A percentile compares a stretch with the other conserved stretches of the same genome.
Evolutionary conservation across 441 rosid genomes (phyloP).

Genomic region (Lepidium campestre): DNA sequence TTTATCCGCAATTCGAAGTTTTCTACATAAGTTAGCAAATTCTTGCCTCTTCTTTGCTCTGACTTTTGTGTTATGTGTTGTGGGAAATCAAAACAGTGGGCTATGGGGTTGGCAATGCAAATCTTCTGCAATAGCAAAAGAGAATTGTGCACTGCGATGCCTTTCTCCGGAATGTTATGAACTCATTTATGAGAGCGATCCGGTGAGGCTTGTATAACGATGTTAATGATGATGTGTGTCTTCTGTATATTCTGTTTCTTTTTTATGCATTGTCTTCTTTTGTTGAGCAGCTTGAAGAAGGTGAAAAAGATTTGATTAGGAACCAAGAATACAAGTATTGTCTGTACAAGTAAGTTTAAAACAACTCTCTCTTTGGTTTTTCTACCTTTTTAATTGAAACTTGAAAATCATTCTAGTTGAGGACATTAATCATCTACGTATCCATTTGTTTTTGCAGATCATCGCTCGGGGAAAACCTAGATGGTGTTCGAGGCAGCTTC

Average conservation of each 20-base stretch:
- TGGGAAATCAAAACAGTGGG: slow-evolving; percentile 48
- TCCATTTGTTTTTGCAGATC: slow-evolving; percentile 37
- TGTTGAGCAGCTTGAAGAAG: slow-evolving; percentile 74
- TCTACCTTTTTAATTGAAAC: background rate
- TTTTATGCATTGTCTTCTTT: background rate
- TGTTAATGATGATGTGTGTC: background rate
- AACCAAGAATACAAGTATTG: slow-evolving; percentile 89
- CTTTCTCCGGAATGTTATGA: slow-evolving; percentile 76
- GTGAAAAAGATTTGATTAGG: slow-evolving; percentile 70
- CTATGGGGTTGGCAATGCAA: slow-evolving; percentile 81
- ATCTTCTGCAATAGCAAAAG: slow-evolving; percentile 60
- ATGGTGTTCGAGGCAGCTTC: slow-evolving; percentile 62
- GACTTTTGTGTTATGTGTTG: slow-evolving; percentile 8
- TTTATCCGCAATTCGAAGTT: background rate
- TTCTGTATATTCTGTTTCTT: background rate
- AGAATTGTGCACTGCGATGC: slow-evolving; percentile 82
- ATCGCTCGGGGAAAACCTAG: slow-evolving; percentile 72
- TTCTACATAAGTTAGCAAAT: background rate
- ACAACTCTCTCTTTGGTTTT: background rate
- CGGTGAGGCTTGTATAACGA: slow-evolving; percentile 39
- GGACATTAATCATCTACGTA: background rate
- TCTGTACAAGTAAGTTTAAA: slow-evolving; percentile 68
- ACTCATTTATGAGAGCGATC: slow-evolving; percentile 80
- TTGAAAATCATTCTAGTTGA: background rate
- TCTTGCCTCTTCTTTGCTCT: background rate